phyloP scores from a whole-genome alignment of 805 yeast species.

The Candida golubevii region DNA sequence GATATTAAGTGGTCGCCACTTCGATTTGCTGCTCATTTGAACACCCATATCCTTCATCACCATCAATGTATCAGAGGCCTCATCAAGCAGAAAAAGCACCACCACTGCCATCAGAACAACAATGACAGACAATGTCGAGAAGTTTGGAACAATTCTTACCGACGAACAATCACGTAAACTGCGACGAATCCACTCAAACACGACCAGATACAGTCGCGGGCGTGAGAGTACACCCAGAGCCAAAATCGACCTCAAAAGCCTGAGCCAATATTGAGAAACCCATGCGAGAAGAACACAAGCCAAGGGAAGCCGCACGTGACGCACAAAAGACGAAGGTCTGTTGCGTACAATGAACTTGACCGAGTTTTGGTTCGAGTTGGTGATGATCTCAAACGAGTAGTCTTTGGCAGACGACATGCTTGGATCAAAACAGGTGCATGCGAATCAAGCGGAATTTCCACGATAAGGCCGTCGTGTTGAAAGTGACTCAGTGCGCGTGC shows the following conservation, averaged over 20 bases:
- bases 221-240: too few relatives aligned
- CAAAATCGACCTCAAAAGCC: too few relatives aligned
- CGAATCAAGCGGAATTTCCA: not conserved
- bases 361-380: conserved; percentile 15
- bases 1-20: conserved; percentile 13
- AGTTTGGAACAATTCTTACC: too few relatives aligned
- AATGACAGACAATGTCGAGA: not conserved
- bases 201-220: too few relatives aligned
- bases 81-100: conserved; percentile 25
- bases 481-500: conserved; percentile 8
- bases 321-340: conserved; percentile 12
- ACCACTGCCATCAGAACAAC: conserved; percentile 4
- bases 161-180: too few relatives aligned
- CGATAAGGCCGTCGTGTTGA: conserved; percentile 5
- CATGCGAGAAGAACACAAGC: conserved; percentile 11
- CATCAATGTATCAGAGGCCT: conserved; percentile 39
- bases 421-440: not conserved
- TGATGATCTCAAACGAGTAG: conserved; percentile 24
- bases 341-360: conserved; percentile 16
- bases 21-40: conserved; percentile 33
- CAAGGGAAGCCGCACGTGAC: conserved; percentile 16
- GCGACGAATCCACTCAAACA: too few relatives aligned
- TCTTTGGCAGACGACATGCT: conserved; percentile 30
- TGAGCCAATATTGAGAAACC: not conserved
- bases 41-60: conserved; percentile 46